phyloP scores from a whole-genome alignment of 1,139 yeast species.

The Hansenula anomala region DNA sequence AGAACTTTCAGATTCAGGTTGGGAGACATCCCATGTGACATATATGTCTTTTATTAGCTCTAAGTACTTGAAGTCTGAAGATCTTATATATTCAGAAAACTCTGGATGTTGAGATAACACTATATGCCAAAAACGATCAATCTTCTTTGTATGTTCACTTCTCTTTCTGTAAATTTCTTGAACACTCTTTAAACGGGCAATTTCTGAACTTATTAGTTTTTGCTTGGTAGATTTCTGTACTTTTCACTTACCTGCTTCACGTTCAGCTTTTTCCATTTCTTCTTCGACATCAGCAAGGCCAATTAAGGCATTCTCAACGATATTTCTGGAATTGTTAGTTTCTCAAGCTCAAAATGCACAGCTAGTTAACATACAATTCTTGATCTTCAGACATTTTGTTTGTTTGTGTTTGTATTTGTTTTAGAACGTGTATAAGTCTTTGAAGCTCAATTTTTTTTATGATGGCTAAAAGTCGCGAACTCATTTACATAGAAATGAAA shows the following conservation, averaged over 20 bases:
- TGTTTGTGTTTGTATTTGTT: too few relatives aligned
- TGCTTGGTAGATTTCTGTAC: not conserved
- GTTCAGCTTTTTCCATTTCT: slow-evolving; percentile 22
- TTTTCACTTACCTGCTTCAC: slow-evolving; percentile 19
- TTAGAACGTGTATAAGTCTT: too few relatives aligned
- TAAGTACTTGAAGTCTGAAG: slow-evolving; percentile 63
- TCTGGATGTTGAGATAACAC: slow-evolving; percentile 73
- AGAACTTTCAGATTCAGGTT: slow-evolving; percentile 22
- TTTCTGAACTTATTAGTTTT: slow-evolving; percentile 25
- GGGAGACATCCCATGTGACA: slow-evolving; percentile 46
- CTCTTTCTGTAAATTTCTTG: slow-evolving; percentile 47
- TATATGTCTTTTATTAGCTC: slow-evolving; percentile 55
- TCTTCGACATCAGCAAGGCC: slow-evolving; percentile 19
- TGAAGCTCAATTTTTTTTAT: too few relatives aligned
- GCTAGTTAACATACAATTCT: slow-evolving; percentile 1
- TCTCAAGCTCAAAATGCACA: not conserved
- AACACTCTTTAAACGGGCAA: slow-evolving; percentile 42
- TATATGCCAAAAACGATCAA: slow-evolving; percentile 74
- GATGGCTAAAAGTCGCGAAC: too few relatives aligned
- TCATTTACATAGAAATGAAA: too few relatives aligned
- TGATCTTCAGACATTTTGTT: slow-evolving; percentile 1
- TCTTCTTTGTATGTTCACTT: slow-evolving; percentile 36
- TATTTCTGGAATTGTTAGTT: slow-evolving; percentile 5
- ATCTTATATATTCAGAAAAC: slow-evolving; percentile 62
- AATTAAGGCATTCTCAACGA: slow-evolving; percentile 18